Evolutionary conservation across 176 grass and related monocot genomes (phyloP).

Genomic region (Oryza meridionalis): DNA sequence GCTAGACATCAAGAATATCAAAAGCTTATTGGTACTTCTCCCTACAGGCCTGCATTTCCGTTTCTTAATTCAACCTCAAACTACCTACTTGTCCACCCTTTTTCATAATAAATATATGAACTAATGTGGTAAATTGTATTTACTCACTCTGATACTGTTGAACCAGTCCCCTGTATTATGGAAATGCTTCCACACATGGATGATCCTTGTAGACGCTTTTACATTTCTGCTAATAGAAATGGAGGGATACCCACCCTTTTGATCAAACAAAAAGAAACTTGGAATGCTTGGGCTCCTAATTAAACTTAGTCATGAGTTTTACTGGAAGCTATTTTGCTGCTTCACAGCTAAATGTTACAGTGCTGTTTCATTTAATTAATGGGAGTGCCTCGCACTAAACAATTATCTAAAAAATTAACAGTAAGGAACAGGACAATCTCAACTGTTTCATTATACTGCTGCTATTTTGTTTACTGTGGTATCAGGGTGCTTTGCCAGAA

Average conservation of each 20-base stretch:
- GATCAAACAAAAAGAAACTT: not conserved
- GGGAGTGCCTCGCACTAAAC: not conserved
- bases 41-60: not conserved
- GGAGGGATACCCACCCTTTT: no score
- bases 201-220: no score
- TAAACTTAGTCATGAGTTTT: not conserved
- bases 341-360: not conserved
- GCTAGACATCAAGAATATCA: constrained; percentile 78
- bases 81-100: not conserved
- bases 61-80: not conserved
- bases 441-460: constrained; percentile 18
- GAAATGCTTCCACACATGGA: no score
- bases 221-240: no score
- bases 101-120: not conserved
- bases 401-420: constrained; percentile 2
- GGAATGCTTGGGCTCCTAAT: not conserved
- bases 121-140: not conserved
- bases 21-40: constrained; percentile 73
- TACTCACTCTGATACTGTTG: not conserved
- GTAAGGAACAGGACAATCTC: constrained; percentile 9
- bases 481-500: constrained; percentile 80
- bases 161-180: not conserved
- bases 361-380: not conserved
- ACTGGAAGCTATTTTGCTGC: not conserved
- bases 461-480: constrained; percentile 33